phyloP scores from a whole-genome alignment of 2,329 filamentous ascomycete genomes.

The Phoma sp. region DNA sequence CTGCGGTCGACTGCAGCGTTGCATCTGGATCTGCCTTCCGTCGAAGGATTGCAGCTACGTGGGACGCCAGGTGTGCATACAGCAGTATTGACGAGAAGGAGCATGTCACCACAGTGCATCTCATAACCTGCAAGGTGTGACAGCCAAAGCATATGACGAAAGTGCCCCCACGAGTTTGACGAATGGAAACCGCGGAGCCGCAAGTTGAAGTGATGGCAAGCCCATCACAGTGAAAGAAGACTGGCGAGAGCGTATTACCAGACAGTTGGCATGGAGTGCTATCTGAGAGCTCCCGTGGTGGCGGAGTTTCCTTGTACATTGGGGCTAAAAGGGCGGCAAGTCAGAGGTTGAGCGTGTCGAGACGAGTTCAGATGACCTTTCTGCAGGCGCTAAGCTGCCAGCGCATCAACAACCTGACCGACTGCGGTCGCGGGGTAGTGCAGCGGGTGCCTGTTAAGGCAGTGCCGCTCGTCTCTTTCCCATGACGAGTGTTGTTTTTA shows the following conservation, averaged over 20 bases:
- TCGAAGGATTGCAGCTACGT: conserved; percentile 3
- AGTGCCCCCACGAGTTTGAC: conserved; percentile 34
- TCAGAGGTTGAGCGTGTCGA: conserved; percentile 24
- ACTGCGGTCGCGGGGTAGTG: conserved; percentile 38
- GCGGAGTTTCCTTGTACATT: conserved; percentile 42
- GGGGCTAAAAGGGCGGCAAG: conserved; percentile 45
- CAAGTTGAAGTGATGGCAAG: conserved; percentile 32
- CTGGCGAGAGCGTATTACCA: conserved; percentile 45
- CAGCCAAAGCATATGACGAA: conserved; percentile 32
- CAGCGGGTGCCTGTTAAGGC: conserved; percentile 45
- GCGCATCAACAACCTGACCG: conserved; percentile 47
- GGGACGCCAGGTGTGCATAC: conserved; percentile 24
- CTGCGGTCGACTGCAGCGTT: conserved; percentile 6
- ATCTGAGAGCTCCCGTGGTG: conserved; percentile 44
- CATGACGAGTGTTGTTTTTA: conserved; percentile 39
- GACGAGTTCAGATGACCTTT: conserved; percentile 45
- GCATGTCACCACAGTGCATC: conserved; percentile 23
- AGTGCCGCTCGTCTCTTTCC: conserved; percentile 26
- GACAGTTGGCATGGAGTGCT: conserved; percentile 32
- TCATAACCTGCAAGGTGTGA: conserved; percentile 21
- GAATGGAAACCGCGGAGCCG: conserved; percentile 34
- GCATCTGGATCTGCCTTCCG: conserved; percentile 5
- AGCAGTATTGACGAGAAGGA: conserved; percentile 21
- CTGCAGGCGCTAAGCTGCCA: conserved; percentile 48
- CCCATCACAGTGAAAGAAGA: conserved; percentile 37